A percentile compares a stretch with the other conserved stretches of the same genome.
Conservation (phyloP, 2,329 filamentous ascomycete genomes). For the Hymenoscyphus albidus region DNA sequence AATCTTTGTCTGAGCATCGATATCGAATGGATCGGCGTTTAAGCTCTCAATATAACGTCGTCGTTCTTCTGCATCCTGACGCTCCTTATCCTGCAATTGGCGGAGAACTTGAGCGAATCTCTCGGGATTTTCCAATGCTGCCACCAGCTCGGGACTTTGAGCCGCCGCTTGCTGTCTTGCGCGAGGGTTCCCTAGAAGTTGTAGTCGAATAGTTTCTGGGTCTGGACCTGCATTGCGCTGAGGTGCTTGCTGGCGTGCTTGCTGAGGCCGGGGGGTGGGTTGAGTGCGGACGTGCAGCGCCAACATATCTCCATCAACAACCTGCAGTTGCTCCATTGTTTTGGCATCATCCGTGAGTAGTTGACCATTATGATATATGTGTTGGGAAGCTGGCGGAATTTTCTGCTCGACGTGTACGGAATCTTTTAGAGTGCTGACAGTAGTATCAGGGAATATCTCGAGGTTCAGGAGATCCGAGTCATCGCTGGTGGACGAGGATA, state of each 20-base stretch:
- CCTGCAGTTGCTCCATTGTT: slow-evolving; percentile 75
- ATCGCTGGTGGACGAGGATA: slow-evolving; percentile 67
- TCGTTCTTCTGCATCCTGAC: slow-evolving; percentile 69
- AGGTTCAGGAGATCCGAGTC: slow-evolving; percentile 68
- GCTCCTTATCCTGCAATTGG: slow-evolving; percentile 65
- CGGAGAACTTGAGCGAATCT: slow-evolving; percentile 72
- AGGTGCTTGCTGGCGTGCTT: slow-evolving; percentile 34
- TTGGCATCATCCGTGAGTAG: slow-evolving; percentile 73
- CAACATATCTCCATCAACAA: slow-evolving; percentile 88
- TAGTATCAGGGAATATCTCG: slow-evolving; percentile 79
- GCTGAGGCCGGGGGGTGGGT: slow-evolving; percentile 42
- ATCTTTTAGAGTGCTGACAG: slow-evolving; percentile 78
- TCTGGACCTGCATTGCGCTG: slow-evolving; percentile 47
- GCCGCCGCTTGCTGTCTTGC: slow-evolving; percentile 67
- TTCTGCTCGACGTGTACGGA: slow-evolving; percentile 80
- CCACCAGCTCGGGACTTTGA: slow-evolving; percentile 72
- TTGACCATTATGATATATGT: slow-evolving; percentile 86
- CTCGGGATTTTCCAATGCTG: slow-evolving; percentile 69
- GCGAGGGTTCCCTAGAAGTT: slow-evolving; percentile 74
- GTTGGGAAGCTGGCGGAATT: slow-evolving; percentile 69
- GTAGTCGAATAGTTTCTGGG: slow-evolving; percentile 76
- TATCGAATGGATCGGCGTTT: slow-evolving; percentile 91
- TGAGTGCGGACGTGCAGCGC: slow-evolving; percentile 72
- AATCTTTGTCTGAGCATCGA: slow-evolving; percentile 86
- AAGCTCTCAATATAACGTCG: slow-evolving; percentile 78